Evolutionary conservation across 2,329 filamentous ascomycete species (phyloP), one percentile per base, ranked within the genome.

Genomic region (Sclerotiophoma versabilis): DNA sequence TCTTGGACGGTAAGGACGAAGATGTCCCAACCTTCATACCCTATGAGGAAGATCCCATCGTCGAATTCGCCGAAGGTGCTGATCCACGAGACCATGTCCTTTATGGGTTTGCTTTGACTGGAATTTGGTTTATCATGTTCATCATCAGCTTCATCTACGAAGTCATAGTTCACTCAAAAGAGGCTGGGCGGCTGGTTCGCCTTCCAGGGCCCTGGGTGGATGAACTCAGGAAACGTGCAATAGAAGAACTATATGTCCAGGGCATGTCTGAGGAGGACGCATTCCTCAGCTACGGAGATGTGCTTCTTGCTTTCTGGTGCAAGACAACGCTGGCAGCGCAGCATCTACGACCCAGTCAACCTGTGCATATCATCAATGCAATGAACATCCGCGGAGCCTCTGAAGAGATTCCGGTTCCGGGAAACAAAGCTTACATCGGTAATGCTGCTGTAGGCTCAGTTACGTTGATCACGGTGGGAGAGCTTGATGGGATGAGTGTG

Each of bases 251-350:
- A 1, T 25, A 22, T 23, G 9, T 36, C 25, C 37, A 44, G 7
- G 32, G 41, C 19, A 30, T 49, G 4, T 19, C n/a, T 4, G 49
- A 54, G 10, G 39, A 45, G 10, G 58, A 54, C n/a, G 65, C 60
- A 2, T 66, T 68, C 49, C 46, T 66, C 22, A 59, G 56, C 6
- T 59, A 68, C 41, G 62, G 60, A 29, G 62, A 66, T 30, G 57
- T 64, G 15, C 43, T 63, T 22, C 50, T 54, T 25, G 55, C 59
- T 4, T 66, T 59, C 55, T 49, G 57, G 32, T 45, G 30, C 2
- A 61, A 53, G 17, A 58, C 62, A 15, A 33, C 58, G 11, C 19
- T 54, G 7, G 26, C 48, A 27, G 43, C 57, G 11, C 49, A 17
- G 17, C 32, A 15, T n/a, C 36, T 11, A 10, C 25, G 1, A 4